Percentiles rank a stretch among this genome's conserved stretches.
phyloP scores from a whole-genome alignment of 192 early-diverging fungal genomes.

The Hyaloraphidium curvatum region DNA sequence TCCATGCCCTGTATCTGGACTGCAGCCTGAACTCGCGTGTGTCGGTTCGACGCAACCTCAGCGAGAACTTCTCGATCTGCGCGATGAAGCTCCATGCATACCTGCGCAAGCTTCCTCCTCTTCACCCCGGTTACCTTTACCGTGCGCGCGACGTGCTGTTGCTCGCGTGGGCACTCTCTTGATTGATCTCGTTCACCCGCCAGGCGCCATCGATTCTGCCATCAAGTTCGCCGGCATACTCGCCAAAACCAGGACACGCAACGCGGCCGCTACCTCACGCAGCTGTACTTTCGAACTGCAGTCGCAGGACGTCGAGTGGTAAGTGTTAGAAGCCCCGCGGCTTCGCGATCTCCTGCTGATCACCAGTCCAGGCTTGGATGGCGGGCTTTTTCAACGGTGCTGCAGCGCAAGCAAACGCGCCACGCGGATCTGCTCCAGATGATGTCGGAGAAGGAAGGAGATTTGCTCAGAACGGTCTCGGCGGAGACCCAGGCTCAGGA shows the following conservation, averaged over 20 bases:
- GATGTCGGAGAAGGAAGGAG: too few species aligned
- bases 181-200: conserved; percentile 1
- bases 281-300: too few species aligned
- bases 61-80: conserved; percentile 51
- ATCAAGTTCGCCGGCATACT: conserved; percentile 13
- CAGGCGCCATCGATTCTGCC: conserved; percentile 7
- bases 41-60: conserved; percentile 52
- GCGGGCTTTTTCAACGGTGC: conserved; percentile 20
- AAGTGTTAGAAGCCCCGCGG: too few species aligned
- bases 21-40: conserved; percentile 31
- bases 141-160: not conserved
- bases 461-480: too few species aligned
- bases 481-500: too few species aligned
- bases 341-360: too few species aligned
- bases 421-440: conserved; percentile 13
- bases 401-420: conserved; percentile 21
- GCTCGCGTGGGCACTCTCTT: conserved; percentile 7
- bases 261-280: conserved; percentile 8
- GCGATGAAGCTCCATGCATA: conserved; percentile 34
- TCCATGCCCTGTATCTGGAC: conserved; percentile 44
- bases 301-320: too few species aligned
- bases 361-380: conserved; percentile 31
- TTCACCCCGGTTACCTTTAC: too few species aligned
- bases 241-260: conserved; percentile 8
- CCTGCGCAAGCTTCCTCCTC: too few species aligned